Evolutionary conservation across 352 stramenopile genomes (phyloP), one percentile per base, ranked within the genome.

Genomic region (Phytophthora citricola): DNA sequence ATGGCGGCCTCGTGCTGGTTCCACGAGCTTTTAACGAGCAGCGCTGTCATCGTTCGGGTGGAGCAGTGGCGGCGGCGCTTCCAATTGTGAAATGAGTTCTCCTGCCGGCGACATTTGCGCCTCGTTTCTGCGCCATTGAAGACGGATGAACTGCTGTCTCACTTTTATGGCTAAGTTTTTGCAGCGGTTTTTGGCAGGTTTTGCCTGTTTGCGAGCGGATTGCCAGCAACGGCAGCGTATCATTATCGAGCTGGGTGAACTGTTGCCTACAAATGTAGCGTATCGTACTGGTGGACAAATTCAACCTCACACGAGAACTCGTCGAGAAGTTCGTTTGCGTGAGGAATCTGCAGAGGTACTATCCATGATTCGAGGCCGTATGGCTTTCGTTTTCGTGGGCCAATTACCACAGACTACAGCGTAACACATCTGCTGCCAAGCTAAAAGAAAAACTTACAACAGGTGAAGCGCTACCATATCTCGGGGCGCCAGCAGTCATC

Each of bases 71-170:
- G 31, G 59, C 31, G 8, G 41, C 26, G 40, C 15, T 39, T 63
- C 46, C 38, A 70, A 60, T 63, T 61, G 53, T 56, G 50, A 70
- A 74, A 66, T 74, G 66, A 70, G 29, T 26, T 53, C 31, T 36
- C 31, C 31, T 22, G n/a, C 32, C 45, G 64, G 66, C 50, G 66
- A 74, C 60, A 66, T 58, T 46, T 60, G 22, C 14, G 9, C 4
- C 34, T 8, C 36, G 22, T 46, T 45, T 39, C 36, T 60, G 27
- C 32, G 27, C 34, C 20, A 48, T 61, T 66, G 48, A 59, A 69
- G 49, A 49, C 58, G 38, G 31, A 17, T 27, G 36, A 52, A 49
- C 22, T 39, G 26, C 56, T 56, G n/a, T 56, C 59, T 56, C 59
- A 45, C 27, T 47, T 54, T 34, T 66, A 50, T 66, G 27, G 38